Percentiles rank a stretch among this genome's conserved stretches.
phyloP scores from a whole-genome alignment of 768 basidiomycete species.

The Phylloporus sp. region DNA sequence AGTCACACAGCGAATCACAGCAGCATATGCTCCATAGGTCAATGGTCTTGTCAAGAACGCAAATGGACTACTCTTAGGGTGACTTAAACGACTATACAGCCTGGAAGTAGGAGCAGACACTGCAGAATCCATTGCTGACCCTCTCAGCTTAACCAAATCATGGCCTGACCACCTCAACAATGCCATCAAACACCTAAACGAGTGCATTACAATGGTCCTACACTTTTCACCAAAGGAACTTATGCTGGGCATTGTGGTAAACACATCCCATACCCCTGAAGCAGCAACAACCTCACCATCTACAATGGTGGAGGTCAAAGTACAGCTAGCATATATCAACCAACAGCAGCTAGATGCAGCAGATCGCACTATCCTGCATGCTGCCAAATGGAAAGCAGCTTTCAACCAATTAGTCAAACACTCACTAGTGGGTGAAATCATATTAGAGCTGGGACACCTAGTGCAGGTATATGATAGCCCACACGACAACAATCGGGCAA shows the following conservation, averaged over 20 bases:
- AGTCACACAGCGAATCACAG: conserved; percentile 13
- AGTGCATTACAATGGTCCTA: too few relatives aligned
- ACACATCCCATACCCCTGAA: too few relatives aligned
- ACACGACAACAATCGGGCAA: conserved; percentile 21
- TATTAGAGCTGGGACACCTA: conserved; percentile 25
- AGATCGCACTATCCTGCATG: conserved; percentile 1
- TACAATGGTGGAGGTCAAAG: too few relatives aligned
- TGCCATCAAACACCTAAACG: too few relatives aligned
- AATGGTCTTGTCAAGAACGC: conserved; percentile 34
- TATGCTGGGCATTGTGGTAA: too few relatives aligned
- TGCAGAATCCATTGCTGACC: too few relatives aligned
- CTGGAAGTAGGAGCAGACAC: conserved; percentile 29
- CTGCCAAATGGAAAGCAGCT: conserved; percentile 17
- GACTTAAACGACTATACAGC: conserved; percentile 29
- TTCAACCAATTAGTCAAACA: conserved; percentile 21
- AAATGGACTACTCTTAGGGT: conserved; percentile 29
- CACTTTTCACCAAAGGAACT: too few relatives aligned
- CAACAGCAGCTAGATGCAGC: background rate
- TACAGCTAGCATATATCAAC: background rate
- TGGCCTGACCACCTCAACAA: too few relatives aligned
- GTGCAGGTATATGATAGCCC: conserved; percentile 29
- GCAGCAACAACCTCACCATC: too few relatives aligned
- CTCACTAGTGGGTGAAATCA: background rate
- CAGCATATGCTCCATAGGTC: conserved; percentile 40
- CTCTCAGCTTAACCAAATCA: background rate